phyloP scores from a whole-genome alignment of 306 rosid species.

The Phaseolus lunatus region DNA sequence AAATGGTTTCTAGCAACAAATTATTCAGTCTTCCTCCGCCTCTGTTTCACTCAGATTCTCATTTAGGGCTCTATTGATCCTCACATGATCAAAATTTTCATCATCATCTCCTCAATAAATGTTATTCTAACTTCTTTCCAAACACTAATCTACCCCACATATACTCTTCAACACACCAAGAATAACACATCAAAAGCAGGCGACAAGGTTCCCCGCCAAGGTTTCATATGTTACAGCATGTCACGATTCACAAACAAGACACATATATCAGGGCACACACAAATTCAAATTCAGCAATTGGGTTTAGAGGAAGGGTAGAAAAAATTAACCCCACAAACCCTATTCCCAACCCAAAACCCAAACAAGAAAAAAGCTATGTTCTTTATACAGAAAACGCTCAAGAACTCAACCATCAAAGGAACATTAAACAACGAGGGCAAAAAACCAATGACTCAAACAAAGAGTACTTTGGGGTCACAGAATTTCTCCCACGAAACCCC shows the following conservation, averaged over 20 bases:
- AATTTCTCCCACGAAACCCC: constrained; percentile 16
- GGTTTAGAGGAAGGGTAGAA: not conserved
- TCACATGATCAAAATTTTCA: not conserved
- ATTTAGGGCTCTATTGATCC: not conserved
- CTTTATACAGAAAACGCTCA: not conserved
- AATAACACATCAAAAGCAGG: not conserved
- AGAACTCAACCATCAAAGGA: constrained; percentile 21
- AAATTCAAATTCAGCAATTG: constrained; percentile 28
- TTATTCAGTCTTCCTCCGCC: constrained; percentile 2
- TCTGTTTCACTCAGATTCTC: not conserved
- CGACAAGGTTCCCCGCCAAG: not conserved
- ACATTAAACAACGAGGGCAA: not conserved
- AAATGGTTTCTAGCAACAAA: not conserved
- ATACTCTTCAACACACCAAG: not conserved
- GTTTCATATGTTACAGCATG: constrained; percentile 23
- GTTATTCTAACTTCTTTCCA: not conserved
- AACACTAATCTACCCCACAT: not conserved
- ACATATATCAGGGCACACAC: not conserved
- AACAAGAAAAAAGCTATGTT: constrained; percentile 16
- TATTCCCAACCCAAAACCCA: constrained; percentile 5
- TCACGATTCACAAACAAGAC: not conserved
- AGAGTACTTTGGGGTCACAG: not conserved
- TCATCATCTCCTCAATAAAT: not conserved
- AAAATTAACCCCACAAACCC: constrained; percentile 21
- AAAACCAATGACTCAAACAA: not conserved